Evolutionary conservation across 805 yeast genomes (phyloP), one percentile per base, ranked within the genome.

Genomic region (Yamadazyma sp.): DNA sequence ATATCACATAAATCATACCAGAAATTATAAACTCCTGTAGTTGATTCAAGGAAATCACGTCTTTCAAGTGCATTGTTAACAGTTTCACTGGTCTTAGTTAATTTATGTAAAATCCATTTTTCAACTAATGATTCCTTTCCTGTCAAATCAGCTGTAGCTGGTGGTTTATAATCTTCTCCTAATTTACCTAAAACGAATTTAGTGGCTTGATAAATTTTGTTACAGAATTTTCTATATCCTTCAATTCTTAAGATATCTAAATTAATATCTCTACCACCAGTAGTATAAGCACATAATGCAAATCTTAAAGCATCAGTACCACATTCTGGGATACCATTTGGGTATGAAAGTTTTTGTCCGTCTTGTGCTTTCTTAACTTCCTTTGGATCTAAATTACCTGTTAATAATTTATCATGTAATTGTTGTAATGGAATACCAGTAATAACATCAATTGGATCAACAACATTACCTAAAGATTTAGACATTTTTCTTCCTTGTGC

Each of bases 401-500:
- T 57, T 44, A 62, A 60, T 52, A 93, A 73, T 64, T 87, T 82
- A 39, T 80, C 81, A 61, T 88, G 95, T 55, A 93, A 73, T 11
- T 71, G 76, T 49, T 85, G 80, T 51, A 93, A 72, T 11, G 87
- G 68, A 41, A 86, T 86, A 73, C 98, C 98, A 36, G 73, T 53
- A 47, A 94, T 89, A 36, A 93, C 98, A 61, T 93, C 98, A 44
- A 83, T 73, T 45, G 98, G 98, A 67, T 93, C 98, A 52, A 93
- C 67, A 46, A 93, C 98, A 53, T 93, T 93, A 66, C 98, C 98
- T 49, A 91, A 73, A 37, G 97, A 87, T 69, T 91, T 91, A 44
- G 98, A 91, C 98, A 93, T 89, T 69, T 93, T 93, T 62, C 98
- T 82, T 48, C 98, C 98, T 66, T 93, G 98, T 35, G 98, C 95